Conservation (phyloP, 129 eudicot species). For the Artemisia argyi region DNA sequence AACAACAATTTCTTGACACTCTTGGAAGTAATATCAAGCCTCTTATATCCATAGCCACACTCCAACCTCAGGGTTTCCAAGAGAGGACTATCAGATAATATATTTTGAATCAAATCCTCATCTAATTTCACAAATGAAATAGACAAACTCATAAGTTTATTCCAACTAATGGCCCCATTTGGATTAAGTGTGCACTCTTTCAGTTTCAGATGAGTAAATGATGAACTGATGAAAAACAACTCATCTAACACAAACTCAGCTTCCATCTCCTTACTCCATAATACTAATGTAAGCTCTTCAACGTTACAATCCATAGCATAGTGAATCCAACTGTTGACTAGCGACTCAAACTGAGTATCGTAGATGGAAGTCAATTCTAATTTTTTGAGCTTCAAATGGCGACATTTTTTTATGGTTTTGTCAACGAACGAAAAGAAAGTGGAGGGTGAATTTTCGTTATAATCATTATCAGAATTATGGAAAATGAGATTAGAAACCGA, state of each 20-base stretch:
- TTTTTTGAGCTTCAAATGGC: constrained; percentile 13
- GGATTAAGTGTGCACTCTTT: constrained; percentile 12
- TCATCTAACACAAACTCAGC: constrained; percentile 19
- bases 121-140: constrained; percentile 5
- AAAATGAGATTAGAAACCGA: constrained; percentile 4
- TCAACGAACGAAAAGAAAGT: constrained; percentile 16
- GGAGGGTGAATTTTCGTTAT: neutral
- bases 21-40: constrained; percentile 16
- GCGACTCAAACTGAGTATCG: constrained; percentile 4
- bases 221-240: constrained; percentile 15
- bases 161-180: constrained; percentile 16
- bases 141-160: constrained; percentile 15
- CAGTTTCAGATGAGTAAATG: constrained; percentile 23
- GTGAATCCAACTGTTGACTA: constrained; percentile 19
- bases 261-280: neutral
- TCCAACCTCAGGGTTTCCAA: constrained; percentile 23
- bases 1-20: constrained; percentile 32
- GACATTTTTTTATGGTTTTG: constrained; percentile 30
- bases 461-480: neutral
- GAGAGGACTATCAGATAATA: constrained; percentile 26
- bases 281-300: constrained; percentile 3
- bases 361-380: neutral
- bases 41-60: constrained; percentile 13
- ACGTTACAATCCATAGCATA: constrained; percentile 17
- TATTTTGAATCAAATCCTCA: constrained; percentile 23